Base-by-base conservation (phyloP, 331 rosid species). In the Pyrus hybrid region DNA sequence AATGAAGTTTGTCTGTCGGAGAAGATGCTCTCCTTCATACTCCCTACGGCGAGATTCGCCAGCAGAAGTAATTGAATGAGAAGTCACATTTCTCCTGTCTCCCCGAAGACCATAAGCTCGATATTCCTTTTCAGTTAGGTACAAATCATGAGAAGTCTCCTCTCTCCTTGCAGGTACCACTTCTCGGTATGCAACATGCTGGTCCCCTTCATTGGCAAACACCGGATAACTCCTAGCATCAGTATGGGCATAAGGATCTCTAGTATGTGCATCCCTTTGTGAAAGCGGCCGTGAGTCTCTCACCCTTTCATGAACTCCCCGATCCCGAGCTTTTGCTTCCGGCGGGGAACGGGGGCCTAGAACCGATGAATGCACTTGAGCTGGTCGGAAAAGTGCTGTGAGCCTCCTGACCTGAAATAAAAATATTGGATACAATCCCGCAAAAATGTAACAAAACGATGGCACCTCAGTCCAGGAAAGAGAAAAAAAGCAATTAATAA, bases 391-490 rank as follows among this genome's bases (percentile, higher is more conserved):
- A 83, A 94, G 93, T 69, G 75, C 81, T 11, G 82, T 81, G 63
- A 88, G 97, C 89, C 86, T 91, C 88, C 91, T 84, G 70, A 90
- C 95, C 98, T 94, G 90, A 77, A 80, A 8, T 51, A 77, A 22
- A 67, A 54, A 75, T 54, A 78, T 62, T 76, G 47, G 29, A 62
- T 23, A 62, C 8, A 23, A 13, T 5, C 4, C 9, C 8, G 5
- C 37, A 21, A 54, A 61, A 66, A 45, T 49, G 71, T 82, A 76
- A 61, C 10, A 1, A 17, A 51, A 51, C 4, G 21, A 51, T 6
- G 57, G 21, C 57, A 17, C 21, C 6, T 51, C 10, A 17, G 57
- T 1, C 3, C 57, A 51, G 21, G 9, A 17, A 51, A 17, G 56
- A 8, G 14, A 20, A 10, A 63, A 25, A 8, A 43, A 80, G 22